Evolutionary conservation across 202 grass and related monocot genomes (phyloP), one percentile per base, ranked within the genome.

Genomic region (Brachypodium distachyon): DNA sequence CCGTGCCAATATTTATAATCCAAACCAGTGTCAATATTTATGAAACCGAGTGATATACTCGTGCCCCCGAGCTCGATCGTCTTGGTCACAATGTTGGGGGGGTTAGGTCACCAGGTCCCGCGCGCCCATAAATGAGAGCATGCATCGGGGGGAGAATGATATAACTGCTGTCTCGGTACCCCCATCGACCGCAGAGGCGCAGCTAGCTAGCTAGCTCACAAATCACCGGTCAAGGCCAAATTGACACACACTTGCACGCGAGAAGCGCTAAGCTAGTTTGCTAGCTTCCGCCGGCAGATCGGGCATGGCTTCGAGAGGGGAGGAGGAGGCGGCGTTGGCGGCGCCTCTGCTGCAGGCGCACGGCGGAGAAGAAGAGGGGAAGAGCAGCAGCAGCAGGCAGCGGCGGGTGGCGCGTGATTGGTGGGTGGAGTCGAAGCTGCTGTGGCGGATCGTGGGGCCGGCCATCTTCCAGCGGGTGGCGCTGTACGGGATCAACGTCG

Each of bases 381-480:
- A 32, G 44, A 41, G 33, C 13, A 18, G 46, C 14, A n/a, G n/a
- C n/a, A n/a, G n/a, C 7, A 8, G 18, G 13, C 18, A 18, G 57
- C 28, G 46, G 46, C 61, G 67, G 48, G 47, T 68, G 64, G 83
- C 60, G 65, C 2, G 17, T 33, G 63, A 54, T 62, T 84, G 84
- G 56, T 91, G 80, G 77, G 70, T 67, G 14, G 91, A 94, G 79
- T 91, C 85, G 22, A 86, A 88, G 82, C 81, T 78, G 72, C 76
- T 91, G 37, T 94, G 92, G 92, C 40, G 58, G 6, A 89, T 88
- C 78, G 92, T 94, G 0, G 91, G 92, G n/a, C 92, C 92, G 16
- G 88, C 88, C 50, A 94, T 94, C 77, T 61, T 88, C 70, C 82
- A 85, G 56, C 68, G 92, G 49, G 49, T 88, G 61, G 79, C 81